Percentiles rank a stretch among this genome's conserved stretches.
Evolutionary conservation across 2,329 filamentous ascomycete species (phyloP).

Genomic region (Lasiodiplodia sp.): DNA sequence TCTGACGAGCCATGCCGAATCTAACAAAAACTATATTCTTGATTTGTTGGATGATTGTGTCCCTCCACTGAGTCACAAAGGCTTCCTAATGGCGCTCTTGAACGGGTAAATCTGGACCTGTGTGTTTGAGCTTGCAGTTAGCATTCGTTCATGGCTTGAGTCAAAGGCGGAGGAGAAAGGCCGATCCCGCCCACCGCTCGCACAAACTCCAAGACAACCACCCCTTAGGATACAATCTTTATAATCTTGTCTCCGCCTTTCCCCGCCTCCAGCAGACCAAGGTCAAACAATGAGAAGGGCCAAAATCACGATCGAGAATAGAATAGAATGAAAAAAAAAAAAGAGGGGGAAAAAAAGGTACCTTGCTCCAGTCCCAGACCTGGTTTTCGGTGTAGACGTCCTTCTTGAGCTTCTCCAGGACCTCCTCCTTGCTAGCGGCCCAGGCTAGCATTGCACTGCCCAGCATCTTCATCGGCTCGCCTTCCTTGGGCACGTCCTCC

Average conservation of each 20-base stretch:
- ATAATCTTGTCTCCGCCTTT: too few relatives aligned
- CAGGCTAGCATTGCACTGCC: slow-evolving; percentile 74
- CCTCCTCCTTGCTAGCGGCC: slow-evolving; percentile 73
- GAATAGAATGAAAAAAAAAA: not conserved
- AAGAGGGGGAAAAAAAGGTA: slow-evolving; percentile 31
- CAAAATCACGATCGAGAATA: not conserved
- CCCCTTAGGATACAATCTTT: too few relatives aligned
- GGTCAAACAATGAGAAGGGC: not conserved
- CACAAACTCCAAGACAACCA: too few relatives aligned
- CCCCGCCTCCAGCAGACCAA: too few relatives aligned
- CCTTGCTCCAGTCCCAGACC: slow-evolving; percentile 75
- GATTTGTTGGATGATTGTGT: not conserved
- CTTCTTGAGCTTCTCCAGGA: slow-evolving; percentile 68
- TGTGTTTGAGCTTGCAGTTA: not conserved
- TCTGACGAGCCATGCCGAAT: not conserved
- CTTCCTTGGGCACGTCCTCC: slow-evolving; percentile 69
- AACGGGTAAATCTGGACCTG: slow-evolving; percentile 54
- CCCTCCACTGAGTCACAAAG: slow-evolving; percentile 39
- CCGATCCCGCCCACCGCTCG: not conserved
- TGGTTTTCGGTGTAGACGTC: slow-evolving; percentile 76
- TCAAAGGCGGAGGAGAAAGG: not conserved
- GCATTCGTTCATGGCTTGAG: not conserved
- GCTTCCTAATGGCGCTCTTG: slow-evolving; percentile 55
- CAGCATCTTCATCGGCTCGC: slow-evolving; percentile 72
- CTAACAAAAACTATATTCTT: not conserved